Evolutionary conservation across 495 filamentous ascomycete genomes (phyloP).

Genomic region (Penicillium canescens): DNA sequence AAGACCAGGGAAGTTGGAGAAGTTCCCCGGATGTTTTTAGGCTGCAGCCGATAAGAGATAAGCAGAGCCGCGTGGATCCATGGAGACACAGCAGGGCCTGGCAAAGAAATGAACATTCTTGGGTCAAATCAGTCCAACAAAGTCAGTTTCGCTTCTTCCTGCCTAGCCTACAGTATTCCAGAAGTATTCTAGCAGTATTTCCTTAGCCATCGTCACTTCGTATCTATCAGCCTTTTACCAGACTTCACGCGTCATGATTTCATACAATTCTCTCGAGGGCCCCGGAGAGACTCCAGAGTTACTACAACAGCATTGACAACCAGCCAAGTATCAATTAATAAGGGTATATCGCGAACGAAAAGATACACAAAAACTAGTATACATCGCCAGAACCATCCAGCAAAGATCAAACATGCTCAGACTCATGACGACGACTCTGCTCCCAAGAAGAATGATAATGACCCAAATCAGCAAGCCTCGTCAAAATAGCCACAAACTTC

Average conservation of each 20-base stretch:
- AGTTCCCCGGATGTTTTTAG: constrained; percentile 28
- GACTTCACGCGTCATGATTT: constrained; percentile 7
- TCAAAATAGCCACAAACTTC: constrained; percentile 31
- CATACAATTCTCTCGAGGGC: background rate
- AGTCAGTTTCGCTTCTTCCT: too few species aligned
- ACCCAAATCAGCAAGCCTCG: constrained; percentile 9
- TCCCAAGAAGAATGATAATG: background rate
- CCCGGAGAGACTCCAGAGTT: background rate
- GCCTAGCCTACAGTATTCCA: too few species aligned
- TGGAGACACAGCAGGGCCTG: too few species aligned
- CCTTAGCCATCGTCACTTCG: background rate
- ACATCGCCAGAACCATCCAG: background rate
- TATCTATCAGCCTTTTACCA: background rate
- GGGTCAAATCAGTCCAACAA: too few species aligned
- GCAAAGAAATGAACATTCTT: too few species aligned
- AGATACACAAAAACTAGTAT: background rate
- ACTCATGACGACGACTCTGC: background rate
- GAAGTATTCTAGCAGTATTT: background rate
- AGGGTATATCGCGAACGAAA: background rate
- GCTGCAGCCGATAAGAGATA: constrained; percentile 35
- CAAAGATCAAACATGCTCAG: background rate
- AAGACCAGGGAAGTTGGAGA: constrained; percentile 20
- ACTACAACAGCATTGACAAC: background rate
- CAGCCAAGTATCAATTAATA: background rate
- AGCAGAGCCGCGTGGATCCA: constrained; percentile 20